phyloP scores from a whole-genome alignment of 495 filamentous ascomycete genomes.

The Trichocladium uniseriatum region DNA sequence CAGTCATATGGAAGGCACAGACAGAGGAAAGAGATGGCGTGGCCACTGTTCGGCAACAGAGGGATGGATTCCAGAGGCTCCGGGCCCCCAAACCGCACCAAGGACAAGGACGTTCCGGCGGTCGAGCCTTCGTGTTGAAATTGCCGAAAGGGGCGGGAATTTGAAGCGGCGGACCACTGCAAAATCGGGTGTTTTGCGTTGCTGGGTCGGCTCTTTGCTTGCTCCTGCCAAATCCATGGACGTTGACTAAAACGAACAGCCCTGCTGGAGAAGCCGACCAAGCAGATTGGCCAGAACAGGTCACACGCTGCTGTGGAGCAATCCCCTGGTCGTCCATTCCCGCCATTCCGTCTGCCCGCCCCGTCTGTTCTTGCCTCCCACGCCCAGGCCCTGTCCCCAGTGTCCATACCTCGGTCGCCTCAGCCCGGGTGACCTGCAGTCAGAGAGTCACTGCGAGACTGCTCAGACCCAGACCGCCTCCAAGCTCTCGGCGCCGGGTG shows the following conservation, averaged over 20 bases:
- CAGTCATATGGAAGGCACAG: too few relatives aligned
- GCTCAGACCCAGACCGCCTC: slow-evolving; percentile 16
- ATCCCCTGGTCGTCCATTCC: slow-evolving; percentile 9
- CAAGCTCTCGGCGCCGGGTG: slow-evolving; percentile 16
- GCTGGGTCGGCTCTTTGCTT: not conserved
- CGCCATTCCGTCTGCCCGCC: slow-evolving; percentile 14
- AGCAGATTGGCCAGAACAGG: slow-evolving; percentile 17
- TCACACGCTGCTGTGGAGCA: slow-evolving; percentile 17
- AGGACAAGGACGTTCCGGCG: too few relatives aligned
- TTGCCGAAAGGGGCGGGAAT: too few relatives aligned
- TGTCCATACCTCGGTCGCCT: not conserved
- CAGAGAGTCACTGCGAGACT: too few relatives aligned
- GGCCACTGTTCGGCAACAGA: too few relatives aligned
- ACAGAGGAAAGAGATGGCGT: too few relatives aligned
- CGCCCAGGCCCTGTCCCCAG: not conserved
- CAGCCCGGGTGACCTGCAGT: slow-evolving; percentile 16
- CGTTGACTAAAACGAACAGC: slow-evolving; percentile 16
- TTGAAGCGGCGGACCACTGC: too few relatives aligned
- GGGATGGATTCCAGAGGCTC: too few relatives aligned
- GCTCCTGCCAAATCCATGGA: slow-evolving; percentile 2
- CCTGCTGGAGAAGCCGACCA: slow-evolving; percentile 19
- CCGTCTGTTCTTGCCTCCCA: slow-evolving; percentile 5
- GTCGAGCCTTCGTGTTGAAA: too few relatives aligned
- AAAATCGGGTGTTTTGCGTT: too few relatives aligned
- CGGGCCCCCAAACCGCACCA: too few relatives aligned